Conservation (phyloP, 2,329 filamentous ascomycete species). For the Calonectria montana region DNA sequence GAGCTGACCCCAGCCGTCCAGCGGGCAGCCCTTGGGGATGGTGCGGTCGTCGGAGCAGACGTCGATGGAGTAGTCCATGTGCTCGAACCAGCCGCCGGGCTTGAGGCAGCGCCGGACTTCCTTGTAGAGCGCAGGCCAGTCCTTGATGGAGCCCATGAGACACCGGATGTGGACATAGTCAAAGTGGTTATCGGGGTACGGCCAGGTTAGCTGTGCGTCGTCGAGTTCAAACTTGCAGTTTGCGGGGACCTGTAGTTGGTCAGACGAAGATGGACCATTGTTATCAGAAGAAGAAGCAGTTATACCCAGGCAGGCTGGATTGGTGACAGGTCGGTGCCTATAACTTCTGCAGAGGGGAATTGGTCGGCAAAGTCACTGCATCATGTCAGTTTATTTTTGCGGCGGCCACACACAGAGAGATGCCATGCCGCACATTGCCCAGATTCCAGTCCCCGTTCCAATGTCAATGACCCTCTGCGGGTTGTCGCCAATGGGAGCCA, state of each 20-base stretch:
- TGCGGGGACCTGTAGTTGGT: conserved; percentile 55
- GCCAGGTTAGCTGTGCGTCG: conserved; percentile 45
- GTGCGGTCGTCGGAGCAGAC: conserved; percentile 43
- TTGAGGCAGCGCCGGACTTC: conserved; percentile 63
- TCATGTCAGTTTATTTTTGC: background rate
- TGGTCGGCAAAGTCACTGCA: conserved; percentile 60
- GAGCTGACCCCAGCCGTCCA: conserved; percentile 37
- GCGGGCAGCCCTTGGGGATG: conserved; percentile 37
- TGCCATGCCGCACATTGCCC: conserved; percentile 49
- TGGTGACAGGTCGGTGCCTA: conserved; percentile 66
- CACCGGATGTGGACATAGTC: conserved; percentile 71
- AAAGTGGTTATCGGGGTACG: conserved; percentile 50
- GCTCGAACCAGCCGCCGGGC: conserved; percentile 61
- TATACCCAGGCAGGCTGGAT: conserved; percentile 65
- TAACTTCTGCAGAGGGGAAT: conserved; percentile 56
- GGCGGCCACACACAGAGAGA: background rate
- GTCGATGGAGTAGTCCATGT: conserved; percentile 40
- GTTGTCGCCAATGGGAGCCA: conserved; percentile 15
- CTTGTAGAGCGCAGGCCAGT: conserved; percentile 65
- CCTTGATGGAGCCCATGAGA: conserved; percentile 65
- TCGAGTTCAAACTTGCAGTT: conserved; percentile 57
- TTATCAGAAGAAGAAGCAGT: conserved; percentile 42
- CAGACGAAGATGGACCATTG: conserved; percentile 47
- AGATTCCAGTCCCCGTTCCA: conserved; percentile 68
- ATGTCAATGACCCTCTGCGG: conserved; percentile 53